Evolutionary conservation across 129 eudicot species (phyloP).

Genomic region (Glebionis coronaria): DNA sequence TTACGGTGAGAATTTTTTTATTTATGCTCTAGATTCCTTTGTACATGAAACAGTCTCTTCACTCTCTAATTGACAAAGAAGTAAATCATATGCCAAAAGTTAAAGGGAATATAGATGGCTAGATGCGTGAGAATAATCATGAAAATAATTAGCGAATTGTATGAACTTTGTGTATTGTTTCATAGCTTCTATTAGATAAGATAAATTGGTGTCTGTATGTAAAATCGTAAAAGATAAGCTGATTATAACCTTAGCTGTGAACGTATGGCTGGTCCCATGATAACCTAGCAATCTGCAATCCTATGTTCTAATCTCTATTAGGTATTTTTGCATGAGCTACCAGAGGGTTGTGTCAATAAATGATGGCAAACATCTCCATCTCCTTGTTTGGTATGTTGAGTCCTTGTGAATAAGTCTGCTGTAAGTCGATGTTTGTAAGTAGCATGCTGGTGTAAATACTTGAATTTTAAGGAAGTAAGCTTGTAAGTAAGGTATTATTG

Average conservation of each 20-base stretch:
- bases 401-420: background rate
- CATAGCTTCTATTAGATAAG: background rate
- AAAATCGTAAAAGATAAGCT: background rate
- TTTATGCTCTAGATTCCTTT: background rate
- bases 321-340: background rate
- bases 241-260: background rate
- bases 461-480: background rate
- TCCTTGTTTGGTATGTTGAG: background rate
- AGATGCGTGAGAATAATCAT: slow-evolving; percentile 12
- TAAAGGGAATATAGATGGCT: background rate
- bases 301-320: background rate
- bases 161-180: background rate
- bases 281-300: background rate
- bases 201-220: slow-evolving; percentile 3
- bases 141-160: slow-evolving; percentile 2
- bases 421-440: background rate
- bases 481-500: background rate
- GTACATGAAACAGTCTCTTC: background rate
- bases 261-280: background rate
- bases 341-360: background rate
- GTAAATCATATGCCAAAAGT: background rate
- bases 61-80: slow-evolving; percentile 3
- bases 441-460: background rate
- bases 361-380: background rate
- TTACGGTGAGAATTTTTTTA: slow-evolving; percentile 53